Percentiles rank a stretch among this genome's conserved stretches.
These are phyloP conservation scores for Arxiozyma bovina DNA, from an alignment of 1,139 yeast species.

Conservation along the genomic window DNA sequence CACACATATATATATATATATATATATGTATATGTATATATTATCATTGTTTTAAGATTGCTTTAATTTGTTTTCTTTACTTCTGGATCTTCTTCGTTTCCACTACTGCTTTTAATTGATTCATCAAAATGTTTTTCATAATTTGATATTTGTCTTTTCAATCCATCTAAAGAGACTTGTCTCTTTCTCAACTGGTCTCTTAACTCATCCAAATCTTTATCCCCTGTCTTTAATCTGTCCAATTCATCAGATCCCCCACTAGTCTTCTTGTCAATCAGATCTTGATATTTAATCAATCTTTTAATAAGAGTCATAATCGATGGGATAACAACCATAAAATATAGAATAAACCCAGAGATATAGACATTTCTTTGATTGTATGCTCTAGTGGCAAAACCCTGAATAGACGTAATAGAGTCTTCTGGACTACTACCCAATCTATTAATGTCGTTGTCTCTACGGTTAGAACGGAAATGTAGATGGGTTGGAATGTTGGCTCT, in stretches of 20 bases:
- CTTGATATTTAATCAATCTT: conserved; percentile 52
- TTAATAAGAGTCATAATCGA: conserved; percentile 48
- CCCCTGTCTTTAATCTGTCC: conserved; percentile 13
- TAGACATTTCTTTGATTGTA: conserved; percentile 65
- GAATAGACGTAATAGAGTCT: conserved; percentile 16
- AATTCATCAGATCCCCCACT: conserved; percentile 4
- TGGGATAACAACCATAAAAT: conserved; percentile 49
- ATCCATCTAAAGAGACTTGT: conserved; percentile 41
- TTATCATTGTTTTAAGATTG: background rate
- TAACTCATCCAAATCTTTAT: conserved; percentile 38
- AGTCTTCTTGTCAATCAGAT: conserved; percentile 28
- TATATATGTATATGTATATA: background rate
- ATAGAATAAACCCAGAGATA: conserved; percentile 61
- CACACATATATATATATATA: background rate
- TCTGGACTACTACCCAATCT: conserved; percentile 12
- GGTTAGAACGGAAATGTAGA: background rate
- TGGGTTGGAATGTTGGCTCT: conserved; percentile 35
- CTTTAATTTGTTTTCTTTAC: conserved; percentile 2
- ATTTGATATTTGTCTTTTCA: conserved; percentile 47
- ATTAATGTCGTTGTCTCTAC: conserved; percentile 6
- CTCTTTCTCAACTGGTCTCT: conserved; percentile 34
- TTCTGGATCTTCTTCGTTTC: background rate
- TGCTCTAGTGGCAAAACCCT: conserved; percentile 36
- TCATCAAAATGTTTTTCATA: conserved; percentile 47
- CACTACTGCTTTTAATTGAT: conserved; percentile 7